Evolutionary conservation across 2,329 filamentous ascomycete species (phyloP).

Genomic region (Trichoderma atroviride): DNA sequence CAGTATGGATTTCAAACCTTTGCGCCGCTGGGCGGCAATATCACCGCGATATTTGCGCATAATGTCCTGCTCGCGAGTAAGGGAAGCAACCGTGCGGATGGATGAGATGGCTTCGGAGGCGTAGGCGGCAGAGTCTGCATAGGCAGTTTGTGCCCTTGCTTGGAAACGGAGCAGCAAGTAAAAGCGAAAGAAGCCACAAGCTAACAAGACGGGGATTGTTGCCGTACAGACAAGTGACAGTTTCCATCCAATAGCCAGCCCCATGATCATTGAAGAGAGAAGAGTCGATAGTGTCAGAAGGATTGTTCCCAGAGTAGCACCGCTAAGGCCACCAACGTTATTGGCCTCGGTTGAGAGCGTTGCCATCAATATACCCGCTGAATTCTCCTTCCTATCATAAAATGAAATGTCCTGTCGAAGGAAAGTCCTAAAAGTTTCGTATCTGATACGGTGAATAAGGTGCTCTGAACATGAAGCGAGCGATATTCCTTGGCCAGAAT

Average conservation of each 20-base stretch:
- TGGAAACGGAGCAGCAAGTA: slow-evolving; percentile 81
- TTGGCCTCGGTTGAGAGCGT: slow-evolving; percentile 90
- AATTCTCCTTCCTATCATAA: slow-evolving; percentile 89
- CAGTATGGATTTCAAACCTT: slow-evolving; percentile 71
- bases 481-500: slow-evolving; percentile 67
- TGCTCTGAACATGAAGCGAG: slow-evolving; percentile 88
- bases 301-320: slow-evolving; percentile 83
- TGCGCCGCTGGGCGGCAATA: slow-evolving; percentile 66
- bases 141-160: slow-evolving; percentile 75
- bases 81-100: slow-evolving; percentile 88
- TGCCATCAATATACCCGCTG: slow-evolving; percentile 82
- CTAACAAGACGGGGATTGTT: slow-evolving; percentile 75
- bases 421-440: slow-evolving; percentile 81
- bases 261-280: slow-evolving; percentile 69
- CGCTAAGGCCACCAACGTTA: slow-evolving; percentile 83
- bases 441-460: slow-evolving; percentile 79
- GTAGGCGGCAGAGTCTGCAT: slow-evolving; percentile 79
- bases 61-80: slow-evolving; percentile 86
- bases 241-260: slow-evolving; percentile 83
- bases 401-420: slow-evolving; percentile 91
- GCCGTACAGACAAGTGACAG: slow-evolving; percentile 80
- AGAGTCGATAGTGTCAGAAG: slow-evolving; percentile 80
- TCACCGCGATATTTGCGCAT: slow-evolving; percentile 69
- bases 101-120: slow-evolving; percentile 93
- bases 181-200: slow-evolving; percentile 85